Conservation (phyloP, 2,329 filamentous ascomycete genomes). For the Nothomitra cinnamomea region DNA sequence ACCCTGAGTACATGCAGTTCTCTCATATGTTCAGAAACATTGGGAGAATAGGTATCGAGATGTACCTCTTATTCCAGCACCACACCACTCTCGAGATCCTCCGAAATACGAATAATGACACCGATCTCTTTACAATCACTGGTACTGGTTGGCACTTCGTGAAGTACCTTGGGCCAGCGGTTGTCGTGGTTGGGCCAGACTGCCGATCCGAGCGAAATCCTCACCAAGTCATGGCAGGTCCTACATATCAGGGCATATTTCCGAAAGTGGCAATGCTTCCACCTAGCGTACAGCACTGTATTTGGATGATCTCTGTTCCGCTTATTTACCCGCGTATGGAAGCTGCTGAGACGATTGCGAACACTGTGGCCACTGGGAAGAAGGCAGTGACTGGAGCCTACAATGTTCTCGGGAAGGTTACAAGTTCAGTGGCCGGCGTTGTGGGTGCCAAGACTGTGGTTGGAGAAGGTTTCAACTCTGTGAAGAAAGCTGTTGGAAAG, state of each 20-base stretch:
- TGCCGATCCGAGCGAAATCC: conserved; percentile 83
- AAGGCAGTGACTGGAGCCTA: conserved; percentile 93
- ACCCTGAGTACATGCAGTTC: conserved; percentile 95
- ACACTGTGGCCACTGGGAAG: conserved; percentile 86
- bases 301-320: conserved; percentile 90
- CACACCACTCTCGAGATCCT: conserved; percentile 91
- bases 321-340: conserved; percentile 83
- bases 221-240: conserved; percentile 82
- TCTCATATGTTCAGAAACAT: conserved; percentile 98
- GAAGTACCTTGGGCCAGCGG: conserved; percentile 83
- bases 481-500: conserved; percentile 95
- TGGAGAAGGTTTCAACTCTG: conserved; percentile 77
- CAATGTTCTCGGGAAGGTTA: conserved; percentile 89
- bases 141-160: conserved; percentile 98
- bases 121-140: conserved; percentile 89
- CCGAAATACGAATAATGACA: conserved; percentile 71
- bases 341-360: conserved; percentile 76
- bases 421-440: conserved; percentile 84
- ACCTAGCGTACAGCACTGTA: conserved; percentile 84
- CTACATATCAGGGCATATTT: conserved; percentile 93
- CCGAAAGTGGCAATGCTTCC: conserved; percentile 86
- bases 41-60: conserved; percentile 83
- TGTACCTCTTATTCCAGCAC: conserved; percentile 97
- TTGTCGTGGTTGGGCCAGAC: conserved; percentile 80
- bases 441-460: conserved; percentile 91